These are phyloP conservation scores for Brassica nigra DNA, from an alignment of 345 rosid genomes.

Conservation along the genomic window DNA sequence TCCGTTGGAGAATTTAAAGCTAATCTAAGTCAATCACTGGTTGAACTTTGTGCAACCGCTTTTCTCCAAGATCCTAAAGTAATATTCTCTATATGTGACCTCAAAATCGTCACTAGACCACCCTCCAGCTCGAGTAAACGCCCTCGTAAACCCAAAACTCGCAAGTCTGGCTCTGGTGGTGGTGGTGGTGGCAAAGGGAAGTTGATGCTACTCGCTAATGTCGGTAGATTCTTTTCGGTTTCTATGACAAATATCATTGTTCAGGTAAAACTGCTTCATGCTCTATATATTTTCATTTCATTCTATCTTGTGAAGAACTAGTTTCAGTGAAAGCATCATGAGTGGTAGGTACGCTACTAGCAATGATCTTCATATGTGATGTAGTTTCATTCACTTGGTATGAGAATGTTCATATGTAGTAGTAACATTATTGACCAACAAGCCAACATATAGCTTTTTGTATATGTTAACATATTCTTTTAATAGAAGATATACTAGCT, in stretches of 20 bases:
- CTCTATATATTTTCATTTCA: not conserved
- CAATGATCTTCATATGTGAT: not conserved
- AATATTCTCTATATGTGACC: slow-evolving; percentile 71
- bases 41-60: slow-evolving; percentile 79
- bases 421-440: too few relatives aligned
- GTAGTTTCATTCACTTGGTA: too few relatives aligned
- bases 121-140: slow-evolving; percentile 60
- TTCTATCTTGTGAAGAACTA: not conserved
- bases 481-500: not conserved
- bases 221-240: slow-evolving; percentile 82
- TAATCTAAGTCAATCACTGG: slow-evolving; percentile 81
- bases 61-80: slow-evolving; percentile 87
- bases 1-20: slow-evolving; percentile 79
- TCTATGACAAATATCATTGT: slow-evolving; percentile 77
- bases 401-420: too few relatives aligned
- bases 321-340: not conserved
- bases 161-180: slow-evolving; percentile 48
- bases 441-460: not conserved
- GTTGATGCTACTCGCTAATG: slow-evolving; percentile 83
- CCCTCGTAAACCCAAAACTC: slow-evolving; percentile 54
- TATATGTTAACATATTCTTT: too few relatives aligned
- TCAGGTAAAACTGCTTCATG: slow-evolving; percentile 51
- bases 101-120: slow-evolving; percentile 77
- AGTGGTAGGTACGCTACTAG: not conserved
- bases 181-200: slow-evolving; percentile 57